A percentile compares a stretch with the other conserved stretches of the same genome.
Evolutionary conservation across 768 basidiomycete species (phyloP).

Genomic region (Steccherinum ochraceum): DNA sequence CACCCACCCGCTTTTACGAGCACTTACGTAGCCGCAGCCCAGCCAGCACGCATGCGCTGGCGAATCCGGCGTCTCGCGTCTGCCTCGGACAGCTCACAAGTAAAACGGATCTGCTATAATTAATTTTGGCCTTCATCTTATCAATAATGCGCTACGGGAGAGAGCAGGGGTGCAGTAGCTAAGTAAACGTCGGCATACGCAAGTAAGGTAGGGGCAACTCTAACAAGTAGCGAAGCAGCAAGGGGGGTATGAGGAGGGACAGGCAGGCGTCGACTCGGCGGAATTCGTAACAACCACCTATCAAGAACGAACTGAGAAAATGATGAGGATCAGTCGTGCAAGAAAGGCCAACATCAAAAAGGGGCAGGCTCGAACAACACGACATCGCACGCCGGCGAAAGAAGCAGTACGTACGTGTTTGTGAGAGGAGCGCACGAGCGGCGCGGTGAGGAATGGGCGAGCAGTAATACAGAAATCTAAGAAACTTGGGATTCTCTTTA

Average conservation of each 20-base stretch:
- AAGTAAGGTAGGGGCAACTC: too few species aligned
- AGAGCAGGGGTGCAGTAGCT: background rate
- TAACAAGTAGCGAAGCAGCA: background rate
- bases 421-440: constrained; percentile 5
- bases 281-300: background rate
- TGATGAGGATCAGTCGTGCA: background rate
- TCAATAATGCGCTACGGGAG: background rate
- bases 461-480: constrained; percentile 2
- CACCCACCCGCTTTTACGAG: background rate
- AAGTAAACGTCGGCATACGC: background rate
- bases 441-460: background rate
- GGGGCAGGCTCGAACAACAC: background rate
- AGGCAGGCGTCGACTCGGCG: background rate
- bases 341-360: background rate
- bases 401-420: constrained; percentile 16
- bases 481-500: background rate
- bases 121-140: background rate
- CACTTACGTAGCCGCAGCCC: background rate
- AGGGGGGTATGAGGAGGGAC: background rate
- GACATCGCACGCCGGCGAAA: background rate
- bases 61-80: too few species aligned
- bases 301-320: background rate
- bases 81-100: too few species aligned
- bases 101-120: background rate
- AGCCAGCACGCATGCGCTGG: background rate